Conservation (phyloP, 345 rosid genomes). For the Carallia brachiata region DNA sequence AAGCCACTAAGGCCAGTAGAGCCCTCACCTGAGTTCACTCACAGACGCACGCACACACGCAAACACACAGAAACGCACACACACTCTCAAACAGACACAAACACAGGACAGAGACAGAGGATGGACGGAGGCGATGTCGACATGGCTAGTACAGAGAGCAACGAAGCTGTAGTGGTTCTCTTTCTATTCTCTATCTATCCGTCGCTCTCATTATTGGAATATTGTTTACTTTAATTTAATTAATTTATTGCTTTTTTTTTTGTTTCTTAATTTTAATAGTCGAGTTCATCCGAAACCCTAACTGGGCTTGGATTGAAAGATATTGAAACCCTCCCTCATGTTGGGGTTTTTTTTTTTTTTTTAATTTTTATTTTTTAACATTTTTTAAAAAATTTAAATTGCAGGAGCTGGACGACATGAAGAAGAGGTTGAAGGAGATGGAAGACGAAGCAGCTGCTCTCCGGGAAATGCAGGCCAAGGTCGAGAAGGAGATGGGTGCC, state of each 20-base stretch:
- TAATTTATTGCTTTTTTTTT: not conserved
- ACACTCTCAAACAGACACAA: too few relatives aligned
- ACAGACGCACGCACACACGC: too few relatives aligned
- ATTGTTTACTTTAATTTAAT: not conserved
- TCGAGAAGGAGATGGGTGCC: constrained; percentile 23
- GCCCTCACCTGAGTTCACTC: too few relatives aligned
- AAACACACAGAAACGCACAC: too few relatives aligned
- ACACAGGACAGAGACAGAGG: not conserved
- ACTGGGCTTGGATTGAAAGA: not conserved
- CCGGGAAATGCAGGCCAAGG: constrained; percentile 24
- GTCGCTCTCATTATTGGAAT: not conserved
- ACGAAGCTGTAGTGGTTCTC: constrained; percentile 26
- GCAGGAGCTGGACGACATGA: constrained; percentile 25
- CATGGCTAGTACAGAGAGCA: constrained; percentile 36
- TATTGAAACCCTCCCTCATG: not conserved
- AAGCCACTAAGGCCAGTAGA: too few relatives aligned
- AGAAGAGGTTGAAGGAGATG: constrained; percentile 24
- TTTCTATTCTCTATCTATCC: not conserved
- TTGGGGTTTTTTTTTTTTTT: not conserved
- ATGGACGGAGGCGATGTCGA: constrained; percentile 45
- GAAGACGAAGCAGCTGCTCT: constrained; percentile 27
- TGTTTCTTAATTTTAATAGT: not conserved
- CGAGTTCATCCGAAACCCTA: not conserved
- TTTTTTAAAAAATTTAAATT: not conserved
- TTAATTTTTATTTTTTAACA: not conserved